Percentiles rank a stretch among this genome's conserved stretches.
These are phyloP conservation scores for Syzygium grande DNA, from an alignment of 345 rosid species.

Conservation along the genomic window DNA sequence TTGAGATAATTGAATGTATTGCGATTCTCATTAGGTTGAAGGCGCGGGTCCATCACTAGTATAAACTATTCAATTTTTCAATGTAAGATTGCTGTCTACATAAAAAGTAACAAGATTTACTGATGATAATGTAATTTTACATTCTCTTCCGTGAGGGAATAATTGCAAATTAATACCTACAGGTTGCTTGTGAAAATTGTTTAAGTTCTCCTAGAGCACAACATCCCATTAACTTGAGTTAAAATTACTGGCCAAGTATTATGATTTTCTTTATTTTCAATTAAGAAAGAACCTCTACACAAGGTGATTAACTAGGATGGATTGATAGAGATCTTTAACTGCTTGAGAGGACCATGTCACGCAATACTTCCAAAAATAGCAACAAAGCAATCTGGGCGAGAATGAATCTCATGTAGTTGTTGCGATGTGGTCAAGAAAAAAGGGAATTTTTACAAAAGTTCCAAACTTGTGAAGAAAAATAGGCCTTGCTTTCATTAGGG, in stretches of 20 bases:
- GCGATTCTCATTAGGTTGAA: too few species aligned
- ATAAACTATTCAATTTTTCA: too few species aligned
- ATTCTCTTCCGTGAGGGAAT: background rate
- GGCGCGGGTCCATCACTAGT: too few species aligned
- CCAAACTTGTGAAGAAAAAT: too few species aligned
- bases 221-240: background rate
- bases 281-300: background rate
- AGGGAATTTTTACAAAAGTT: background rate
- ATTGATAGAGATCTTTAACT: background rate
- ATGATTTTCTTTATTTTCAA: background rate
- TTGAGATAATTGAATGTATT: too few species aligned
- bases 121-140: too few species aligned
- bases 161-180: background rate
- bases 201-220: background rate
- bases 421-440: background rate
- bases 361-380: background rate
- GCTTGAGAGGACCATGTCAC: background rate
- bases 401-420: too few species aligned
- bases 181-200: background rate
- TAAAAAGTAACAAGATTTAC: too few species aligned
- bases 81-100: too few species aligned
- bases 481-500: background rate
- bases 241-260: background rate
- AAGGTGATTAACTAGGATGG: background rate
- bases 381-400: too few species aligned